Base-by-base conservation (phyloP, 192 early-diverging fungal genomes). In the Linnemannia schmuckeri region DNA sequence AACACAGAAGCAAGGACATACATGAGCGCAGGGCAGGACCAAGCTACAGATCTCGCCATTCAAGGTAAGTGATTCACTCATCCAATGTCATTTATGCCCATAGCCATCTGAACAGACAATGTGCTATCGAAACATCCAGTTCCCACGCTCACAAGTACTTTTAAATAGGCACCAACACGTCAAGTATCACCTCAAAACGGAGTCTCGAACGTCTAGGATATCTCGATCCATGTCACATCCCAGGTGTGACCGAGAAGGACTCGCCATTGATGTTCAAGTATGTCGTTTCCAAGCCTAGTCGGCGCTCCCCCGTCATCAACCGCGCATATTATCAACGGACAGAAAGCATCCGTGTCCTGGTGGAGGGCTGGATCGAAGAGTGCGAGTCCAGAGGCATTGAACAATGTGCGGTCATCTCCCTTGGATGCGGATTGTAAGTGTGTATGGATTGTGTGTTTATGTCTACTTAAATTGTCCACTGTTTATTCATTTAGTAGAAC, bases 371-470 rank as follows among this genome's bases (percentile, higher is more conserved):
- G 85, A 81, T 87, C 40, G 44, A 70, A 4, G 79, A 81, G 5
- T 87, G 85, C 55, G 85, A 87, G 66, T 5, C 72, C 6, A 57
- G 74, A 0, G 85, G 79, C 0, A 2, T 87, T 18, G 76, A 75
- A 24, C 57, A 80, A 12, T 86, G 83, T 40, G 83, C 83, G 40
- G 57, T 86, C 3, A 57, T 86, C 37, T 77, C 74, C 35, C 75
- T 86, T 40, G 83, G 83, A 49, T 86, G 83, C 35, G 83, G 83
- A 74, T 86, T 86, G 83, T 86, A 86, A 72, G 83, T n/a, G 6
- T 3, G 7, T 2, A 40, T 13, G 37, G 6, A 30, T 57, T 22
- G 37, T 44, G 27, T 57, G 3, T 54, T 10, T 44, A 44, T 12
- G 5, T 3, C 12, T 46, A 12, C 44, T 12, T 46, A 55, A 6